A percentile compares a stretch with the other conserved stretches of the same genome.
These are phyloP conservation scores for Rhododendron molle DNA, from an alignment of 148 eudicot species.

Conservation along the genomic window DNA sequence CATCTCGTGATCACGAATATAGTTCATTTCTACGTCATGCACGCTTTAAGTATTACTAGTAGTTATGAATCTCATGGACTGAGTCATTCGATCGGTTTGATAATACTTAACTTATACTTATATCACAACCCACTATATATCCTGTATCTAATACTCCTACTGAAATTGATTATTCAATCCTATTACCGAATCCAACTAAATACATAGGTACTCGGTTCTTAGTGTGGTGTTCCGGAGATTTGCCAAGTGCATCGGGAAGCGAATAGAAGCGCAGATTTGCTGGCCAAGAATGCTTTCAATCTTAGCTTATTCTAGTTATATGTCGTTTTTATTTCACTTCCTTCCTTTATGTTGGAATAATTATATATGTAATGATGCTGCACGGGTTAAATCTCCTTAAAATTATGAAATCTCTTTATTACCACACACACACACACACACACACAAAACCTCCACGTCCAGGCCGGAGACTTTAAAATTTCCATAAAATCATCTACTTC, in stretches of 20 bases:
- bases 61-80: neutral
- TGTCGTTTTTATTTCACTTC: too few species aligned
- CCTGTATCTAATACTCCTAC: neutral
- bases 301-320: too few species aligned
- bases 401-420: too few species aligned
- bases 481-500: neutral
- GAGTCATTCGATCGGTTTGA: neutral
- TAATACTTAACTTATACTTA: too few species aligned
- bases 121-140: neutral
- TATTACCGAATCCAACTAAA: neutral
- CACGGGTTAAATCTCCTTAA: too few species aligned
- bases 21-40: neutral
- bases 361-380: too few species aligned
- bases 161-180: neutral
- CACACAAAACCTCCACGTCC: too few species aligned
- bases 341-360: too few species aligned
- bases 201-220: neutral
- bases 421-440: too few species aligned
- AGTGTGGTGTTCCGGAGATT: neutral
- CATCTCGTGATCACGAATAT: neutral
- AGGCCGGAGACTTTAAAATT: neutral
- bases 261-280: too few species aligned
- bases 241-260: too few species aligned
- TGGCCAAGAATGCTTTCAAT: too few species aligned
- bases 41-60: neutral